Conservation (phyloP, 495 filamentous ascomycete species). For the Hyphodiscus hymeniophilus region DNA sequence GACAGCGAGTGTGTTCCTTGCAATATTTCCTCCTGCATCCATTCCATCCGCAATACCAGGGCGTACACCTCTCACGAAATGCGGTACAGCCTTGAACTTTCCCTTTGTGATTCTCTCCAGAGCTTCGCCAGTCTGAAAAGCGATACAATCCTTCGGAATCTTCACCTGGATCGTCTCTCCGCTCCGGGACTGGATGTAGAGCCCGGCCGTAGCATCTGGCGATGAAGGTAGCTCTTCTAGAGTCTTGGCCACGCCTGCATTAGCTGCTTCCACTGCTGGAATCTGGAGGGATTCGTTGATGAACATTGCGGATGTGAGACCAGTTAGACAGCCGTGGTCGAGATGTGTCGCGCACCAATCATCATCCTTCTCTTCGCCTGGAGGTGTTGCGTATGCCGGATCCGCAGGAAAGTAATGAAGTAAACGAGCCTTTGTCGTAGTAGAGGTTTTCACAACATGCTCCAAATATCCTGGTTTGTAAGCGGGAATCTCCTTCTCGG, state of each 20-base stretch:
- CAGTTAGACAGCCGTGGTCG: constrained; percentile 89
- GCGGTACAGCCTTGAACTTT: constrained; percentile 87
- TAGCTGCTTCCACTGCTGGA: constrained; percentile 24
- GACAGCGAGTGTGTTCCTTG: constrained; percentile 89
- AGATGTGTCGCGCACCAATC: constrained; percentile 96
- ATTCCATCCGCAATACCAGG: constrained; percentile 28
- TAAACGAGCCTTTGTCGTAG: constrained; percentile 85
- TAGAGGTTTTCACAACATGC: constrained; percentile 72
- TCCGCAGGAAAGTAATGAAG: constrained; percentile 85
- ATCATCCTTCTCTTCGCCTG: constrained; percentile 50
- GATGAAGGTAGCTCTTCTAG: constrained; percentile 63
- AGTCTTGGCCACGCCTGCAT: constrained; percentile 29
- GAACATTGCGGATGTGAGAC: constrained; percentile 93
- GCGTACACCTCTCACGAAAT: constrained; percentile 77
- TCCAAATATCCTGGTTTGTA: constrained; percentile 78
- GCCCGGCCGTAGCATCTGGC: constrained; percentile 74
- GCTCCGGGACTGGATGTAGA: constrained; percentile 85
- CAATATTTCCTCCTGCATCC: constrained; percentile 38
- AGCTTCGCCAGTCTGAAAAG: constrained; percentile 93
- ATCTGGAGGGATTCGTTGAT: constrained; percentile 62
- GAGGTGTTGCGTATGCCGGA: constrained; percentile 2
- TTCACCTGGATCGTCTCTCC: constrained; percentile 74
- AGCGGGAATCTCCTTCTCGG: constrained; percentile 60
- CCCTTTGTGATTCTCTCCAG: constrained; percentile 83
- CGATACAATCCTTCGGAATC: constrained; percentile 84